These are phyloP conservation scores for Russula virescens DNA, from an alignment of 768 basidiomycete genomes.

Conservation along the genomic window DNA sequence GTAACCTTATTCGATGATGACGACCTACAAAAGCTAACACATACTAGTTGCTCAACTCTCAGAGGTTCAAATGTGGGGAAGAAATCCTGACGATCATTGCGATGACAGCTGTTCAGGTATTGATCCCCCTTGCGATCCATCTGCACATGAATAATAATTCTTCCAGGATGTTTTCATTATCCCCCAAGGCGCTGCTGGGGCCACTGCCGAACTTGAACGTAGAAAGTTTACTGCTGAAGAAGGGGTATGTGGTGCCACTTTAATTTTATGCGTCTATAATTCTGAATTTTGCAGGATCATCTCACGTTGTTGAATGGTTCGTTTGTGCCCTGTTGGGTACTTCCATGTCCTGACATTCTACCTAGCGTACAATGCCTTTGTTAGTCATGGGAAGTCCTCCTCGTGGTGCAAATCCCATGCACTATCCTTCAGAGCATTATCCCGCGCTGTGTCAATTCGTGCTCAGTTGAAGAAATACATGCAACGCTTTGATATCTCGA, in stretches of 20 bases:
- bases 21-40: background rate
- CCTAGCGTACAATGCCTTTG: constrained; percentile 90
- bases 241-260: constrained; percentile 54
- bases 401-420: constrained; percentile 93
- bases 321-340: constrained; percentile 5
- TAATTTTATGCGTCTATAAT: background rate
- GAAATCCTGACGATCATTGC: constrained; percentile 95
- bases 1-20: constrained; percentile 39
- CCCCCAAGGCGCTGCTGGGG: constrained; percentile 78
- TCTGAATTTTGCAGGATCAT: constrained; percentile 62
- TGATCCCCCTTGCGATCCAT: constrained; percentile 4
- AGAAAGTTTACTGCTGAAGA: constrained; percentile 98
- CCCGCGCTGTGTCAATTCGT: constrained; percentile 89
- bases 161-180: constrained; percentile 83
- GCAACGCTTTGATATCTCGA: constrained; percentile 76
- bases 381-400: constrained; percentile 72
- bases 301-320: constrained; percentile 88
- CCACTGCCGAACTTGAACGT: constrained; percentile 85
- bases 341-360: constrained; percentile 2
- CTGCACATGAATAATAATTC: background rate
- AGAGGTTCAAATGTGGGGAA: constrained; percentile 84
- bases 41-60: constrained; percentile 75
- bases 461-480: constrained; percentile 95
- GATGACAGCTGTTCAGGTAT: constrained; percentile 87
- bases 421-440: constrained; percentile 90